These are phyloP conservation scores for Macadamia tetraphylla DNA, from an alignment of 164 flowering plant species.

Conservation along the genomic window DNA sequence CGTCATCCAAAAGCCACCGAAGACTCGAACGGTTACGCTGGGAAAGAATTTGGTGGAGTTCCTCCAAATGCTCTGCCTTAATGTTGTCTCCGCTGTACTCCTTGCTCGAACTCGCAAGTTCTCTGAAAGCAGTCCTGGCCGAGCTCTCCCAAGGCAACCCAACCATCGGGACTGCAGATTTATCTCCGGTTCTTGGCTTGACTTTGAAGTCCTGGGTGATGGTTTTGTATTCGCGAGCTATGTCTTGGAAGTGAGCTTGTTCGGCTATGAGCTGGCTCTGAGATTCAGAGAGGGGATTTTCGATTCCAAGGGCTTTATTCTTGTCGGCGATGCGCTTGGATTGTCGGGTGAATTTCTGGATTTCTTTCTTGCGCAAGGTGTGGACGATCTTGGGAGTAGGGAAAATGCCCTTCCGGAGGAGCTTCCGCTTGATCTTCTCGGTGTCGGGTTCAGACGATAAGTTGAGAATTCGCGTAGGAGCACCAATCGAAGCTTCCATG, in stretches of 20 bases:
- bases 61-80: constrained; percentile 54
- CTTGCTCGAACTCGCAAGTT: constrained; percentile 34
- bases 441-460: constrained; percentile 36
- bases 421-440: constrained; percentile 51
- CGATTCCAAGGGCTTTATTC: constrained; percentile 8
- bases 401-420: constrained; percentile 45
- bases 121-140: constrained; percentile 36
- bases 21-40: constrained; percentile 34
- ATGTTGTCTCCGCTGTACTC: constrained; percentile 47
- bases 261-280: constrained; percentile 39
- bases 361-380: constrained; percentile 69
- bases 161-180: constrained; percentile 24
- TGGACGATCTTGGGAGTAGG: constrained; percentile 90
- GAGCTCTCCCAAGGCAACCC: constrained; percentile 89
- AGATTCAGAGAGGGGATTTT: constrained; percentile 35
- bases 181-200: not conserved
- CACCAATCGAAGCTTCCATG: constrained; percentile 55
- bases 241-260: constrained; percentile 42
- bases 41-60: constrained; percentile 56
- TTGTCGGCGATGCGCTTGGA: constrained; percentile 28
- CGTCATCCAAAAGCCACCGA: constrained; percentile 66
- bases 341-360: constrained; percentile 60
- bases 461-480: constrained; percentile 19
- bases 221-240: constrained; percentile 48
- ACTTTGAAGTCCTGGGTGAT: constrained; percentile 28